phyloP scores from a whole-genome alignment of 169 alveolate species.

The Babesia ovis region DNA sequence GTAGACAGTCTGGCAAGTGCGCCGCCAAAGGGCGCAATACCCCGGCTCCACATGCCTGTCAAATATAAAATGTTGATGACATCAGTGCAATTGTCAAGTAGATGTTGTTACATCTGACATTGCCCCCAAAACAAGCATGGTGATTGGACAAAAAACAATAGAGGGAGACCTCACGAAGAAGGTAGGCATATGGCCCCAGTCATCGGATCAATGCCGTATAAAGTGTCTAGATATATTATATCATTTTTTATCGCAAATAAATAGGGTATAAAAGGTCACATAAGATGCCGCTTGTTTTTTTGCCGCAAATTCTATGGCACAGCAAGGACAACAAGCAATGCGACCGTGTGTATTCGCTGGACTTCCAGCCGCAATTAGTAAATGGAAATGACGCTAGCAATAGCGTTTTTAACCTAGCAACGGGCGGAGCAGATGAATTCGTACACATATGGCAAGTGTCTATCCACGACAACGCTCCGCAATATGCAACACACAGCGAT shows the following conservation, averaged over 20 bases:
- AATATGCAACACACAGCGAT: constrained; percentile 68
- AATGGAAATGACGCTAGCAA: constrained; percentile 3
- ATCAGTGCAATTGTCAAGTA: not conserved
- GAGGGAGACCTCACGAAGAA: not conserved
- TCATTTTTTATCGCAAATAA: not conserved
- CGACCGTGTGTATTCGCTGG: constrained; percentile 88
- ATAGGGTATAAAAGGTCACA: not conserved
- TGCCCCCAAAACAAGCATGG: too few species aligned
- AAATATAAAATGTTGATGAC: too few species aligned
- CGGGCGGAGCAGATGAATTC: constrained; percentile 91
- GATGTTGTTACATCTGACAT: not conserved
- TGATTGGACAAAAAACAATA: too few species aligned
- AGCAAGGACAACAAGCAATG: constrained; percentile 87
- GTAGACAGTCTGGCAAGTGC: not conserved
- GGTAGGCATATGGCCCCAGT: constrained; percentile 12
- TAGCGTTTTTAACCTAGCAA: constrained; percentile 72
- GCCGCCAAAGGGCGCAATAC: not conserved
- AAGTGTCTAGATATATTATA: not conserved
- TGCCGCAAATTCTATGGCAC: constrained; percentile 89
- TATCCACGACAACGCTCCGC: constrained; percentile 77
- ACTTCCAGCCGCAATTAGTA: constrained; percentile 79
- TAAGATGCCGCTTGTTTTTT: constrained; percentile 81
- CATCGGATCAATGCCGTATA: not conserved
- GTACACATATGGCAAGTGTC: constrained; percentile 85
- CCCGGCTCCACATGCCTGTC: not conserved